phyloP scores from a whole-genome alignment of 345 rosid species.

The Punica granatum region DNA sequence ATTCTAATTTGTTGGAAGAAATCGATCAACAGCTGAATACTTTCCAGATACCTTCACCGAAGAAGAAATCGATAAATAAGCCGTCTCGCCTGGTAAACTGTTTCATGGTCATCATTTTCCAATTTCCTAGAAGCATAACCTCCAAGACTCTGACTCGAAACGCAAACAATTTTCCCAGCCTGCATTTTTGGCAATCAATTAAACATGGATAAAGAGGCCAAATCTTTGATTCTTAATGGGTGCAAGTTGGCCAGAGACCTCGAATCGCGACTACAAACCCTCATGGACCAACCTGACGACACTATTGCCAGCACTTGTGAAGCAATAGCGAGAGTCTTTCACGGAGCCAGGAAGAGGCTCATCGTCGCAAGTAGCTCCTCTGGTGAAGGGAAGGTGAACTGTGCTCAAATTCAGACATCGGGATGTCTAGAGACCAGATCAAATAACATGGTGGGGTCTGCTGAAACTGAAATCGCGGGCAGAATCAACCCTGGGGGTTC shows the following conservation, averaged over 20 bases:
- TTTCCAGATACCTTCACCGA: background rate
- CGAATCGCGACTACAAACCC: conserved; percentile 27
- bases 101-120: background rate
- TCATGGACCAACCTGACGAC: conserved; percentile 24
- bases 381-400: background rate
- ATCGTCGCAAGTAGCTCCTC: background rate
- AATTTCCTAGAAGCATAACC: background rate
- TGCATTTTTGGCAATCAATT: background rate
- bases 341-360: conserved; percentile 6
- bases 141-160: background rate
- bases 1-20: background rate
- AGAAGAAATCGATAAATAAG: background rate
- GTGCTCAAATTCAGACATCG: background rate
- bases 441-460: background rate
- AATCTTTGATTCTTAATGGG: conserved; percentile 33
- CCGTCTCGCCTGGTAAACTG: background rate
- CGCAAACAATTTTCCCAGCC: background rate
- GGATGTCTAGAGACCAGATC: background rate
- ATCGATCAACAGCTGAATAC: background rate
- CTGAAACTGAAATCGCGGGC: background rate
- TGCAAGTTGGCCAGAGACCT: conserved; percentile 41
- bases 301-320: conserved; percentile 26
- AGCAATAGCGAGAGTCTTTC: conserved; percentile 25
- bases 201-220: conserved; percentile 7
- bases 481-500: background rate